Base-by-base conservation (phyloP, 805 yeast genomes). In the Candida sakaeoensis region DNA sequence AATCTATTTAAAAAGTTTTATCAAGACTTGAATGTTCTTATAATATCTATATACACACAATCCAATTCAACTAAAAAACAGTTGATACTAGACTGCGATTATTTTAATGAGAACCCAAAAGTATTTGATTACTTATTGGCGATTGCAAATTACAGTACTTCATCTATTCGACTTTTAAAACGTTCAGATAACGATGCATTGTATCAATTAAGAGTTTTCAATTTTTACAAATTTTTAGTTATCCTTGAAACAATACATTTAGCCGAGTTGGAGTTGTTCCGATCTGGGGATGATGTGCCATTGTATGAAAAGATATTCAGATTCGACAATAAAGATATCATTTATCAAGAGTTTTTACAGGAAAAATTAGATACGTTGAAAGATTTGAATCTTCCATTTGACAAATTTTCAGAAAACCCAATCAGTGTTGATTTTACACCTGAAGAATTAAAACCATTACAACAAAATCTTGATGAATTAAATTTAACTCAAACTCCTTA, bases 111-210 rank as follows among this genome's bases (percentile, higher is more conserved):
- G 8, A 50, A 63, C 36, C 65, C 67, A 3, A 45, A 51, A 29
- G 40, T 50, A 2, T 68, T 58, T 45, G 74, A 68, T 46, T 68
- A 68, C 46, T 48, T 68, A 37, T 49, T 65, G 28, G 72, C 73
- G 23, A 68, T 68, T 13, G 63, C 72, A 25, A 65, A 63, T 46
- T 67, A 65, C 47, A 58, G 65, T 23, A 41, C 64, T 6, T 54
- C 63, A 6, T 58, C 69, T 3, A 57, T 63, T 17, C 64, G 65
- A 45, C 49, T 67, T 19, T 57, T 60, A 18, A 63, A 59, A 41
- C 51, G 74, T 28, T 43, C 61, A 9, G 74, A 68, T 46, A 48
- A 54, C 2, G 55, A 56, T 19, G 73, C 74, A 8, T 40, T 58
- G n/a, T 46, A 51, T 35, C 74, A 68, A 45, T 53, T 68, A 31